Base-by-base conservation (phyloP, 2,329 filamentous ascomycete genomes). In the Trichothecium sympodiale region DNA sequence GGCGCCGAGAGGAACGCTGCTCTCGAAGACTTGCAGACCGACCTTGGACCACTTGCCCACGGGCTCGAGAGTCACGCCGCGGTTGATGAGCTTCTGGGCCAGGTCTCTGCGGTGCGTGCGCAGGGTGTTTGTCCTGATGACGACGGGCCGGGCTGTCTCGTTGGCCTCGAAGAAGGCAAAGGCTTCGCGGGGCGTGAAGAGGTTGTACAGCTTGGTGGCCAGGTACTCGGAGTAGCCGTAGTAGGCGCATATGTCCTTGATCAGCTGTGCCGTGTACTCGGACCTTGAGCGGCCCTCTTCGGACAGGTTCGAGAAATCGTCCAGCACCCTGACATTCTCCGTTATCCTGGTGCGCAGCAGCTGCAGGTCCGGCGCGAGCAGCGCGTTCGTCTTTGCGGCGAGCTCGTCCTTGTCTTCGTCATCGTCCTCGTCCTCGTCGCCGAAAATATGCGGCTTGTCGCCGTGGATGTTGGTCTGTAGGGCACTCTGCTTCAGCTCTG, bases 31-130 rank as follows among this genome's bases (percentile, higher is more conserved):
- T 59, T 98, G 91, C 29, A 98, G 73, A 33, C 91, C 91, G 43
- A 98, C 87, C 65, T 98, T 98, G 47, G 83, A 91, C 91, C 91
- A 98, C 61, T 96, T 96, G 42, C 91, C 91, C 14, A 98, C 86
- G 3, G 91, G 91, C 60, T 98, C 89, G 28, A 98, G 74, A 12
- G 88, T 93, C 33, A 98, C 91, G 44, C 91, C 91, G 44, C 89
- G 83, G 64, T 94, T 94, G 69, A 95, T 95, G 41, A 95, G 73
- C 2, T 88, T 75, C 58, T 95, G 88, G 8, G 91, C 91, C 14
- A 98, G 80, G 43, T 94, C 88, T 50, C 77, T 65, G 35, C 77
- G 69, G 53, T 79, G 74, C 27, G 76, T 80, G 48, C 86, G 82
- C 40, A 98, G 74, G 8, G 89, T 98, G 62, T 98, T 98, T 43